Conservation (phyloP, 345 rosid species). For the Citrus inodora region DNA sequence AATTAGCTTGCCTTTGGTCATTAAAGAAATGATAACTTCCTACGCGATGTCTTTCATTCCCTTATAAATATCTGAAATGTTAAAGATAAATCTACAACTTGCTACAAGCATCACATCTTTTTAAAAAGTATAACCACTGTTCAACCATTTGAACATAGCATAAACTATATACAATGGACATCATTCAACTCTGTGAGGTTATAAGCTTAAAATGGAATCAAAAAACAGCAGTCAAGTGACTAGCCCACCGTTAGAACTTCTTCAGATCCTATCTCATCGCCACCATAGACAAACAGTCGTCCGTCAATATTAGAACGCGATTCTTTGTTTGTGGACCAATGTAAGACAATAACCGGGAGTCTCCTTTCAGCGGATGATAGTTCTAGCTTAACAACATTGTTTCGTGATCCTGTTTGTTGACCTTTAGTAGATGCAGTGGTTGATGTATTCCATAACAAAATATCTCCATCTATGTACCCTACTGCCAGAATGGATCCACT, state of each 20-base stretch:
- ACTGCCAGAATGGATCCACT: slow-evolving; percentile 64
- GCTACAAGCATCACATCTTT: slow-evolving; percentile 6
- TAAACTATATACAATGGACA: too few relatives aligned
- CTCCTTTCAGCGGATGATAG: slow-evolving; percentile 58
- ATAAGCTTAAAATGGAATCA: not conserved
- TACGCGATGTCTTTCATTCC: not conserved
- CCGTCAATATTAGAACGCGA: slow-evolving; percentile 42
- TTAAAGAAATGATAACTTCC: not conserved
- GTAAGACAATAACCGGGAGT: slow-evolving; percentile 67
- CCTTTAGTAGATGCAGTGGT: slow-evolving; percentile 25
- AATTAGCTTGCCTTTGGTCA: not conserved
- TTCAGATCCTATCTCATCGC: slow-evolving; percentile 70
- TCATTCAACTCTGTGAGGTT: not conserved
- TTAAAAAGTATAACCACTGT: not conserved
- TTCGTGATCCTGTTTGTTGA: slow-evolving; percentile 30
- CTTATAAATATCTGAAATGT: not conserved
- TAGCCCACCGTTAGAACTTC: slow-evolving; percentile 60
- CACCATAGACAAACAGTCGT: slow-evolving; percentile 62
- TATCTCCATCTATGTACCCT: slow-evolving; percentile 72
- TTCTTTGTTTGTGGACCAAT: slow-evolving; percentile 47
- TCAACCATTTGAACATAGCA: not conserved
- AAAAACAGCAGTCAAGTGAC: slow-evolving; percentile 2
- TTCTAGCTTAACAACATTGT: slow-evolving; percentile 53
- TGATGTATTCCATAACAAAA: slow-evolving; percentile 63
- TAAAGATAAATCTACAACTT: not conserved